These are phyloP conservation scores for Ogataea sp. DNA, from an alignment of 805 yeast genomes.

Conservation along the genomic window DNA sequence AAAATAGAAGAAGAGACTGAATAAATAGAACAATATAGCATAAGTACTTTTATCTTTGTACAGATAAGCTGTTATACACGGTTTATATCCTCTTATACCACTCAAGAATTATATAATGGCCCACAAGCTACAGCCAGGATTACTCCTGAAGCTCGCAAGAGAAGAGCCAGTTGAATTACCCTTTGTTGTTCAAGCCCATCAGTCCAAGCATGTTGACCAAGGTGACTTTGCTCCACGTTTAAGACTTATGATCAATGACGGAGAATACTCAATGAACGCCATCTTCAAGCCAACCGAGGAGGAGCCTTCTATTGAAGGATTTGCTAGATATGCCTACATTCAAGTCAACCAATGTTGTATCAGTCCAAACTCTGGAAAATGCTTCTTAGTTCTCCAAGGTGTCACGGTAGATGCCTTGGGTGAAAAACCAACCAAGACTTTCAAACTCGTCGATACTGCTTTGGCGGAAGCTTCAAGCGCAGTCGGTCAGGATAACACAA, in stretches of 20 bases:
- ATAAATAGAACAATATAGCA: too few species aligned
- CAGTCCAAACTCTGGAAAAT: slow-evolving; percentile 20
- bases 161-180: neutral
- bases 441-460: slow-evolving; percentile 1
- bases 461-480: slow-evolving; percentile 1
- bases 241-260: slow-evolving; percentile 44
- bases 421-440: slow-evolving; percentile 19
- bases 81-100: too few species aligned
- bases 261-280: slow-evolving; percentile 41
- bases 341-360: slow-evolving; percentile 15
- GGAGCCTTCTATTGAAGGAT: slow-evolving; percentile 20
- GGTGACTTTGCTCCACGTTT: slow-evolving; percentile 30
- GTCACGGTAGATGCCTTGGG: slow-evolving; percentile 26
- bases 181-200: slow-evolving; percentile 20
- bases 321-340: slow-evolving; percentile 17
- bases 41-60: too few species aligned
- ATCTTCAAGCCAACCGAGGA: slow-evolving; percentile 36
- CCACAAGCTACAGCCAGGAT: neutral
- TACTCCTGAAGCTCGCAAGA: neutral
- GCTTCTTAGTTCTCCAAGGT: slow-evolving; percentile 19
- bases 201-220: slow-evolving; percentile 15
- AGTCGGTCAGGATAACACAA: neutral
- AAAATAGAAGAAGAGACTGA: too few species aligned
- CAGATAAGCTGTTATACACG: too few species aligned
- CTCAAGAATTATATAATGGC: too few species aligned